A percentile compares a stretch with the other conserved stretches of the same genome.
Conservation (phyloP, 352 stramenopile species). For the Blastocystis sp. region DNA sequence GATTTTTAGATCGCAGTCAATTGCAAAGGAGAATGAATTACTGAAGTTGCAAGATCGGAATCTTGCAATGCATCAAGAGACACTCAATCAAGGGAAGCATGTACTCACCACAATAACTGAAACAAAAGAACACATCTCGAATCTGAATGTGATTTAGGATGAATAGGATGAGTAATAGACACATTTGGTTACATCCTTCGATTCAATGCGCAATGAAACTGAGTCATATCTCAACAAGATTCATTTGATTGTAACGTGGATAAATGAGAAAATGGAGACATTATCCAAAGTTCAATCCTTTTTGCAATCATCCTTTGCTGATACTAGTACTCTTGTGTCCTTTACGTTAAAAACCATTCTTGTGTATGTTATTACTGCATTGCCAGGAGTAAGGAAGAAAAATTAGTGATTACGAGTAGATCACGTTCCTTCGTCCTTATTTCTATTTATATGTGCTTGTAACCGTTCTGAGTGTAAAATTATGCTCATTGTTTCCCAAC, state of each 20-base stretch:
- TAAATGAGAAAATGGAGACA: neutral
- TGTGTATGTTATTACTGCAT: neutral
- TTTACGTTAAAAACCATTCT: neutral
- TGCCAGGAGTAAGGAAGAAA: neutral
- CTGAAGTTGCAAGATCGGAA: neutral
- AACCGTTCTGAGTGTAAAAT: neutral
- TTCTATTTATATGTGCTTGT: neutral
- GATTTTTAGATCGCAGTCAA: neutral
- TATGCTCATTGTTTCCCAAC: neutral
- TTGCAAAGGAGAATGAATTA: constrained; percentile 14
- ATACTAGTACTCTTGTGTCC: neutral
- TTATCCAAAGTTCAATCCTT: neutral
- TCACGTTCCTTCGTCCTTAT: neutral
- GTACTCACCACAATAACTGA: constrained; percentile 3
- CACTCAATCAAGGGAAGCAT: neutral
- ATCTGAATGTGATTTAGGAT: neutral
- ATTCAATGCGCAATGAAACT: neutral
- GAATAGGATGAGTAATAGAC: neutral
- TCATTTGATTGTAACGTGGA: neutral
- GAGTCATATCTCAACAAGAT: neutral
- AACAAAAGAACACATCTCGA: neutral
- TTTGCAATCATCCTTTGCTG: neutral
- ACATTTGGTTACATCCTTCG: neutral
- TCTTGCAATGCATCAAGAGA: neutral
- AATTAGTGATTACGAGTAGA: neutral